Base-by-base conservation (phyloP, 352 stramenopile species). In the Peronospora tabacina region DNA sequence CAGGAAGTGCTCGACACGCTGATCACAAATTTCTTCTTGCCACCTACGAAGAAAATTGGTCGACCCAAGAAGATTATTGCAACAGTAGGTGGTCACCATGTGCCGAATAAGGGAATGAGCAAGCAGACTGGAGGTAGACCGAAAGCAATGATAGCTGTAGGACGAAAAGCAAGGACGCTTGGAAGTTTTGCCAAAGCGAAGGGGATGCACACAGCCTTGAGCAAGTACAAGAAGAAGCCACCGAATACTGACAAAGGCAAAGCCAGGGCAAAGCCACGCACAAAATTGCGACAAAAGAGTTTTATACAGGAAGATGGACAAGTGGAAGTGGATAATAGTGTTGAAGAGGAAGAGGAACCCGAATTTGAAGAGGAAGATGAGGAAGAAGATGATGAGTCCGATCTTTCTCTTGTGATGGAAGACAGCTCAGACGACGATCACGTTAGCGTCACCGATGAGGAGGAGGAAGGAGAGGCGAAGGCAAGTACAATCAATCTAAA, bases 361-460 rank as follows among this genome's bases (percentile, higher is more conserved):
- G 62, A 80, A 20, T 68, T 74, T 34, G 61, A 66, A n/a, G 74
- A 75, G 0, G 70, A 81, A 9, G 59, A 79, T 0, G 68, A 72
- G 7, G 73, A 84, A 8, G 73, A 84, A 9, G 69, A 74, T n/a
- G 66, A 72, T 5, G 62, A 76, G 17, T 75, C 69, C 5, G 58
- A 72, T 10, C 6, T 68, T 10, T 79, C 67, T 13, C 32, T 83
- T 0, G 51, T 81, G 15, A 59, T 84, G 24, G 67, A 73, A 7
- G 72, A 86, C 40, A 75, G 67, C 42, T 89, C 78, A 2, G 78
- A 87, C 28, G 75, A 85, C 37, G 69, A 83, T 32, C 66, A 58
- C n/a, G 41, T 65, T 15, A 66, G 66, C 26, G 52, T 55, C 15
- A 78, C 65, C 7, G 69, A 81, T 38, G 62, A 65, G 26, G 58